Evolutionary conservation across 768 basidiomycete genomes (phyloP).

Genomic region (Psilocybe sp.): DNA sequence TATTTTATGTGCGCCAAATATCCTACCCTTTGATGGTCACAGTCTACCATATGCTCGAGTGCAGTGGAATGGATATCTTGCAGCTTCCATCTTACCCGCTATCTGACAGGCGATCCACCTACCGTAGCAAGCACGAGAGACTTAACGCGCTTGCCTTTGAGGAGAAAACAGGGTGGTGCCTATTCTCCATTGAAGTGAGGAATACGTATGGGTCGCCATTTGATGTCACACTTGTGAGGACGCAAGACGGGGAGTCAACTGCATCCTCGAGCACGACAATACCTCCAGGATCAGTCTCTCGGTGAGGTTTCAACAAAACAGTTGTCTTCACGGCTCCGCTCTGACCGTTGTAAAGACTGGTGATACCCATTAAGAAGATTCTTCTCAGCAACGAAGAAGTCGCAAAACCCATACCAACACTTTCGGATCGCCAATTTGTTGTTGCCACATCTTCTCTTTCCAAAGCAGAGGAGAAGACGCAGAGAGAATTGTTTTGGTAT

Average conservation of each 20-base stretch:
- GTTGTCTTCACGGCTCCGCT: not conserved
- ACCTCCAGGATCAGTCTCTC: slow-evolving; percentile 84
- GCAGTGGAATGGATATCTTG: slow-evolving; percentile 77
- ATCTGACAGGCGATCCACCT: slow-evolving; percentile 18
- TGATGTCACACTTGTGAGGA: slow-evolving; percentile 75
- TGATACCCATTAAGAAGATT: slow-evolving; percentile 73
- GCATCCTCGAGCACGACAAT: slow-evolving; percentile 55
- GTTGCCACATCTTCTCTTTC: slow-evolving; percentile 72
- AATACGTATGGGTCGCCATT: slow-evolving; percentile 93
- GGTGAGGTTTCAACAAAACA: slow-evolving; percentile 42
- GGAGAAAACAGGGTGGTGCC: slow-evolving; percentile 70
- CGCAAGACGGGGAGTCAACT: slow-evolving; percentile 54
- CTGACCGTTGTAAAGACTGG: slow-evolving; percentile 38
- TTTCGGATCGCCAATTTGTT: slow-evolving; percentile 90
- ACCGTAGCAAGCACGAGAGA: slow-evolving; percentile 19
- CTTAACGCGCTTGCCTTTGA: slow-evolving; percentile 34
- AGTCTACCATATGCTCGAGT: slow-evolving; percentile 94
- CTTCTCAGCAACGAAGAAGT: slow-evolving; percentile 54
- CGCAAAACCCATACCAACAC: slow-evolving; percentile 73
- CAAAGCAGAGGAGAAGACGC: slow-evolving; percentile 52
- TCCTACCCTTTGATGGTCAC: slow-evolving; percentile 89
- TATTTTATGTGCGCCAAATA: slow-evolving; percentile 85
- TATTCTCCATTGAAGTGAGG: slow-evolving; percentile 86
- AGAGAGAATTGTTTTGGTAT: slow-evolving; percentile 94
- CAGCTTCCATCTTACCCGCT: slow-evolving; percentile 48